Conservation (phyloP, 2,329 filamentous ascomycete genomes). For the Plectosphaerella plurivora region DNA sequence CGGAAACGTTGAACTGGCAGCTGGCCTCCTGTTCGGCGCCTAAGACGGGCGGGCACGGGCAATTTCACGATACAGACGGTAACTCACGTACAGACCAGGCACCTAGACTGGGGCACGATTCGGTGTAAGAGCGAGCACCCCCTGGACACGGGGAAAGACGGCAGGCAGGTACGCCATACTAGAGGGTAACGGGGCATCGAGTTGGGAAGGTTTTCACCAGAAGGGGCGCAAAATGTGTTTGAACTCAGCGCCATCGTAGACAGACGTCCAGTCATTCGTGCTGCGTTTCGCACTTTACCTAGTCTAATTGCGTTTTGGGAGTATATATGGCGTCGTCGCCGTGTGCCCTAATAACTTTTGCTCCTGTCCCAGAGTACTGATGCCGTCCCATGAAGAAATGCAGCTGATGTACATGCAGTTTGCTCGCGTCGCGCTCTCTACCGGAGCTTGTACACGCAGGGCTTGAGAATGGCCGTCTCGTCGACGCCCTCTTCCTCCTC, state of each 20-base stretch:
- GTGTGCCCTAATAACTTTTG: no score
- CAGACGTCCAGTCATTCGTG: neutral
- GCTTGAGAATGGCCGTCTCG: conserved; percentile 71
- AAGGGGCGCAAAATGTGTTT: neutral
- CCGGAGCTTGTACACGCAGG: conserved; percentile 91
- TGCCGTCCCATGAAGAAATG: no score
- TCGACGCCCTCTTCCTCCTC: conserved; percentile 58
- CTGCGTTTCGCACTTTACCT: no score
- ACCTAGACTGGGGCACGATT: neutral
- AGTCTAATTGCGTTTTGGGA: no score
- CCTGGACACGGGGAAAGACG: neutral
- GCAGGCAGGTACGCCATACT: neutral
- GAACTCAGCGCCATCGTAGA: neutral
- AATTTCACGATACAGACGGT: neutral
- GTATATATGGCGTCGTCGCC: no score
- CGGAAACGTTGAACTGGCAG: conserved; percentile 86
- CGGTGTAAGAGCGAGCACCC: neutral
- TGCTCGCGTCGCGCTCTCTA: conserved; percentile 31
- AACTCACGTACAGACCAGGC: neutral
- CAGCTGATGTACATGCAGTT: neutral
- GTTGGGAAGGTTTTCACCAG: neutral
- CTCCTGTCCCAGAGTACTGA: no score
- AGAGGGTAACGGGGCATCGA: neutral
- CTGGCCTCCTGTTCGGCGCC: conserved; percentile 66
- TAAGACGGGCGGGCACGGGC: conserved; percentile 13